These are phyloP conservation scores for Trametes versicolor DNA, from an alignment of 1,284 basidiomycete genomes.

Conservation along the genomic window DNA sequence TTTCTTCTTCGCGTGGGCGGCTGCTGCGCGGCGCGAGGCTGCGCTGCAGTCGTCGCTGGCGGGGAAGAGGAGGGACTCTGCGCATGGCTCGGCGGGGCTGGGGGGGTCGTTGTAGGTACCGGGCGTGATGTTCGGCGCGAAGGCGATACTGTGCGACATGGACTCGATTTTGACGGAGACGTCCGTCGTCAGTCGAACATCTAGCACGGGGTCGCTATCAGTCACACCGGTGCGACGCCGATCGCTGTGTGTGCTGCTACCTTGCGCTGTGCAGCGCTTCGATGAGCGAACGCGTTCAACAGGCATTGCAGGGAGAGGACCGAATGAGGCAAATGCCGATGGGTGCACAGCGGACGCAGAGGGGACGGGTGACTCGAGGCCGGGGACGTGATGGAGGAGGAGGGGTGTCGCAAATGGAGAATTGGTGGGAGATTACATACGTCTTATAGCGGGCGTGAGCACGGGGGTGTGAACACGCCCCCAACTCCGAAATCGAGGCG, in stretches of 20 bases:
- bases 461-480: constrained; percentile 34
- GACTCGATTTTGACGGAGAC: constrained; percentile 56
- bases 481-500: constrained; percentile 39
- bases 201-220: constrained; percentile 43
- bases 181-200: constrained; percentile 62
- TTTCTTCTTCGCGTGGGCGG: constrained; percentile 69
- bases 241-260: constrained; percentile 46
- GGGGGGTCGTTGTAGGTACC: constrained; percentile 64
- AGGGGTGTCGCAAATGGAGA: constrained; percentile 42
- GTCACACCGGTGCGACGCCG: constrained; percentile 32
- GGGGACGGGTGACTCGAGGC: constrained; percentile 37
- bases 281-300: constrained; percentile 60
- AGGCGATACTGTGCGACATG: constrained; percentile 55
- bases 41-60: constrained; percentile 47
- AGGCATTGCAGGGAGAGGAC: constrained; percentile 55
- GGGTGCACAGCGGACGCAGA: constrained; percentile 36
- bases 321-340: constrained; percentile 33
- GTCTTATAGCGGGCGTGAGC: constrained; percentile 38
- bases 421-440: constrained; percentile 43
- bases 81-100: constrained; percentile 41
- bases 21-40: constrained; percentile 37
- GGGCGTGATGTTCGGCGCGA: constrained; percentile 67
- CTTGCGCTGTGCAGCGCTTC: constrained; percentile 54
- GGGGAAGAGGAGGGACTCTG: constrained; percentile 55
- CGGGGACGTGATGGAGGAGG: constrained; percentile 44